These are phyloP conservation scores for Naumovozyma baii DNA, from an alignment of 805 yeast species.

Conservation along the genomic window DNA sequence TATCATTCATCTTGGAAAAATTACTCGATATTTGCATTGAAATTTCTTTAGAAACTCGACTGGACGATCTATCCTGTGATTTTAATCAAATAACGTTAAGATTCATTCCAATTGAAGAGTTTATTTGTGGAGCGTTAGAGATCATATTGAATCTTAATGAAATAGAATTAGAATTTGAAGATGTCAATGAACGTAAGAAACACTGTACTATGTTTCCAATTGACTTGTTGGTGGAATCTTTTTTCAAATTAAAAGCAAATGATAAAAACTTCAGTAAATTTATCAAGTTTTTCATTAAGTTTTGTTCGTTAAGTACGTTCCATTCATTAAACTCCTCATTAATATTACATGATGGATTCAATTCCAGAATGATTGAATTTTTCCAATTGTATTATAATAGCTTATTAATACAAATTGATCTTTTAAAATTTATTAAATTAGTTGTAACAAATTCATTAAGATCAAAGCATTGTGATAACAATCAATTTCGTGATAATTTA, in stretches of 20 bases:
- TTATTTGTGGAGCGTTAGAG: neutral
- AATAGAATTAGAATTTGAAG: no score
- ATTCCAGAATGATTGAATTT: constrained; percentile 15
- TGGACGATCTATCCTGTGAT: neutral
- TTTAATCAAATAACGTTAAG: neutral
- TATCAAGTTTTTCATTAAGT: constrained; percentile 18
- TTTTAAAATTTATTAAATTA: constrained; percentile 25
- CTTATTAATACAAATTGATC: constrained; percentile 28
- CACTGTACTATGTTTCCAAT: neutral
- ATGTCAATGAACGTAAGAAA: no score
- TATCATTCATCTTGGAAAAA: constrained; percentile 3
- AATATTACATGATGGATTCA: constrained; percentile 12
- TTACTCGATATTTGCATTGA: neutral
- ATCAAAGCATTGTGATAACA: constrained; percentile 5
- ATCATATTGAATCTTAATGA: neutral
- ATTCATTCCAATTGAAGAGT: neutral
- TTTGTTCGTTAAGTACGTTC: constrained; percentile 20
- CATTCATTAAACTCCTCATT: constrained; percentile 10
- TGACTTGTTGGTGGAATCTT: constrained; percentile 9
- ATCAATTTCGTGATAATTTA: neutral
- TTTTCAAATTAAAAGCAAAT: constrained; percentile 15
- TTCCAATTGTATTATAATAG: constrained; percentile 25
- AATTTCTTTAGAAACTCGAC: neutral
- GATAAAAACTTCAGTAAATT: constrained; percentile 22
- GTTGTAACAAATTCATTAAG: constrained; percentile 19